Evolutionary conservation across 2,329 filamentous ascomycete species (phyloP).

Genomic region (Colletotrichum sp.): DNA sequence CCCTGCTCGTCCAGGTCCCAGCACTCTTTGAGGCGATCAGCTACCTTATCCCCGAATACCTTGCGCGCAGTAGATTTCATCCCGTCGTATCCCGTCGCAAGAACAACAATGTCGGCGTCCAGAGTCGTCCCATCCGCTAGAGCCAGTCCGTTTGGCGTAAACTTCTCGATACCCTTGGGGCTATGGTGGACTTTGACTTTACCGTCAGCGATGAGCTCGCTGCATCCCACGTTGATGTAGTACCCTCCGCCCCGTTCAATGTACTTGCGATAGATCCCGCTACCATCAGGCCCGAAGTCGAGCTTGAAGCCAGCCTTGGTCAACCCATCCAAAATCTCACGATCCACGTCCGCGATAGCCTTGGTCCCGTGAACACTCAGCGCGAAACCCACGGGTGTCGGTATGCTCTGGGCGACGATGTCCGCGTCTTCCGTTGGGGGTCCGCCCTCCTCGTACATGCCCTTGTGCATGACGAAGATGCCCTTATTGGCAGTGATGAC

Average conservation of each 20-base stretch:
- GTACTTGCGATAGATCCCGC: conserved; percentile 67
- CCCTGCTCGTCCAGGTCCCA: conserved; percentile 67
- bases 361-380: conserved; percentile 63
- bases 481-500: conserved; percentile 64
- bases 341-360: conserved; percentile 42
- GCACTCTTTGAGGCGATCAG: conserved; percentile 61
- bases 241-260: conserved; percentile 71
- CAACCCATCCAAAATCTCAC: conserved; percentile 47
- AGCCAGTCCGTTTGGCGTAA: conserved; percentile 49
- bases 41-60: conserved; percentile 67
- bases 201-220: conserved; percentile 65
- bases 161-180: conserved; percentile 53
- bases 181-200: conserved; percentile 68
- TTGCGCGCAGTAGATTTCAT: conserved; percentile 68
- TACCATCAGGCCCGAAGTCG: conserved; percentile 60
- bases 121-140: conserved; percentile 62
- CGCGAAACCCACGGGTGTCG: conserved; percentile 50
- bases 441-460: conserved; percentile 53
- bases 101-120: conserved; percentile 66
- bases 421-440: conserved; percentile 73
- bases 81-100: conserved; percentile 71
- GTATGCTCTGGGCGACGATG: conserved; percentile 61
- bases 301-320: conserved; percentile 64
- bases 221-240: conserved; percentile 73
- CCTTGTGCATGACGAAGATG: conserved; percentile 56